Base-by-base conservation (phyloP, 2,329 filamentous ascomycete species). In the Rutstroemia sp. region DNA sequence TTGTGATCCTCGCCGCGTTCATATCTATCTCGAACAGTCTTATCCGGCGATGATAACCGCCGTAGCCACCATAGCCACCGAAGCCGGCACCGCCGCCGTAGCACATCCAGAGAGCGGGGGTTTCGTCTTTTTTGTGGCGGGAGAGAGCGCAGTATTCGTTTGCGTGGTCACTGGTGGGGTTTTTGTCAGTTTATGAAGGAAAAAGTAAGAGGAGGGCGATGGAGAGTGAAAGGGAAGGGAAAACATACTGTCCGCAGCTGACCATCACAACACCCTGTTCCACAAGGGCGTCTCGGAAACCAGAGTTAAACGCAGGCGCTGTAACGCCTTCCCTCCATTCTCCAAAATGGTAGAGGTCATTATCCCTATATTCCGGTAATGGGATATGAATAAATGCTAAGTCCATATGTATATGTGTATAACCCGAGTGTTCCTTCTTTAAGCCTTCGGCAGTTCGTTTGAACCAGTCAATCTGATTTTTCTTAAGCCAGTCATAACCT, bases 401-500 rank as follows among this genome's bases (percentile, higher is more conserved):
- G 68, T 99, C 88, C 81, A 99, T 89, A 70, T 97, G 94, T 51
- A 91, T 87, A 67, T 94, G 89, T 0, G 88, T 89, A 72, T 96
- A 99, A 65, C 90, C 84, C 60, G 81, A 80, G 69, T 96, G 92
- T 58, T 83, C 82, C 66, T 85, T 83, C 73, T 89, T 89, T 48
- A 96, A 74, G 12, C 82, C 74, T 57, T 86, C 77, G 0, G 89
- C 85, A 1, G 89, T 95, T 61, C 82, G 80, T 63, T 83, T 86
- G 76, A 99, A 99, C 94, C 94, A 99, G 56, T 89, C 83, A 58
- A 96, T 96, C 72, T 99, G 94, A 64, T 82, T 91, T 46, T 86
- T 86, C 74, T 97, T 97, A 68, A 99, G 76, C 94, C 94, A 99
- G 73, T 97, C 92, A 69, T 99, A 99, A 48, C 94, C 94, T n/a